Conservation (phyloP, 768 basidiomycete genomes). For the Suillus bovinus region DNA sequence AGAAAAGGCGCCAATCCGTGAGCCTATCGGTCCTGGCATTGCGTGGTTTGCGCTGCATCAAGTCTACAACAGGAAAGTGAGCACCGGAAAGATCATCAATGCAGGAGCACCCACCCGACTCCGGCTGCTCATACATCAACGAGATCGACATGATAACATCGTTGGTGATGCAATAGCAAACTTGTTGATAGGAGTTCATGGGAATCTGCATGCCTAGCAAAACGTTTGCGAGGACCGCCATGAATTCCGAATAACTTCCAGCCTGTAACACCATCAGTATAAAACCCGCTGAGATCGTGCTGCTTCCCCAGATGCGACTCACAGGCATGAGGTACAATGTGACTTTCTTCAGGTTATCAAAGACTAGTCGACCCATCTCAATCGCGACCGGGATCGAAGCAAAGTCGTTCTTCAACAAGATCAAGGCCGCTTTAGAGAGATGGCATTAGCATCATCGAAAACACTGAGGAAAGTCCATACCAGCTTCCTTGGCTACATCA, state of each 20-base stretch:
- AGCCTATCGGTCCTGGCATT: slow-evolving; percentile 46
- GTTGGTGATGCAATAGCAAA: slow-evolving; percentile 46
- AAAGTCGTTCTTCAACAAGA: slow-evolving; percentile 52
- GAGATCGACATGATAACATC: slow-evolving; percentile 45
- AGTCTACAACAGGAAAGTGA: slow-evolving; percentile 24
- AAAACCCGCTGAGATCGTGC: neutral
- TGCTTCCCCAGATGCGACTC: slow-evolving; percentile 3
- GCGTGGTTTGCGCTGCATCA: slow-evolving; percentile 43
- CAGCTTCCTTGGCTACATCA: slow-evolving; percentile 48
- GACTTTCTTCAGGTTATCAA: slow-evolving; percentile 51
- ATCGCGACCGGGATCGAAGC: slow-evolving; percentile 51
- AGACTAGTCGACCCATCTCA: slow-evolving; percentile 50
- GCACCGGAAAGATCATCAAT: neutral
- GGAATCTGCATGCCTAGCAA: slow-evolving; percentile 52
- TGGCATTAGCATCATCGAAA: neutral
- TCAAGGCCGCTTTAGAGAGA: slow-evolving; percentile 31
- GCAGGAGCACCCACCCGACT: slow-evolving; percentile 28
- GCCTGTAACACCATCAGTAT: slow-evolving; percentile 24
- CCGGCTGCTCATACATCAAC: slow-evolving; percentile 44
- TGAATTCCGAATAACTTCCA: slow-evolving; percentile 51
- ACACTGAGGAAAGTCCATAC: slow-evolving; percentile 31
- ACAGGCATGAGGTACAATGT: slow-evolving; percentile 36
- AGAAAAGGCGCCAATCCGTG: slow-evolving; percentile 48
- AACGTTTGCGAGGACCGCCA: slow-evolving; percentile 50
- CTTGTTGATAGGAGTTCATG: slow-evolving; percentile 48